These are phyloP conservation scores for Acrocalymma vagum DNA, from an alignment of 2,329 filamentous ascomycete species.

Conservation along the genomic window DNA sequence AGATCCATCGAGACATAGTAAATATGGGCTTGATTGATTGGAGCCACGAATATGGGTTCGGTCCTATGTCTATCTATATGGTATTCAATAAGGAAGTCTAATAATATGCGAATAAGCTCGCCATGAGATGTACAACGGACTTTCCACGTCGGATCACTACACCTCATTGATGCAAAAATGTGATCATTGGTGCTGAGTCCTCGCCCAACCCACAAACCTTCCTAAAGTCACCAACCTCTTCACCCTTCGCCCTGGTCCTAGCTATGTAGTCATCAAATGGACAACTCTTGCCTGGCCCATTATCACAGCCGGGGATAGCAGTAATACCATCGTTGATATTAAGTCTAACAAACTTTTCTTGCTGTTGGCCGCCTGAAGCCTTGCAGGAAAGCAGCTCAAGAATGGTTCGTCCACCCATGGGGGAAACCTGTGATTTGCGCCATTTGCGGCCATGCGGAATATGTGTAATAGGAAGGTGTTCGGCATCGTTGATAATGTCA, in stretches of 20 bases:
- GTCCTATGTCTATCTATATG: no score
- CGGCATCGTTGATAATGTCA: constrained; percentile 55
- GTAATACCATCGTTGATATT: constrained; percentile 67
- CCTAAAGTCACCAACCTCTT: constrained; percentile 57
- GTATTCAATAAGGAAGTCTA: no score
- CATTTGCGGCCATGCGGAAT: constrained; percentile 57
- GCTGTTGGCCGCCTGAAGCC: background rate
- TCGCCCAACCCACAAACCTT: constrained; percentile 57
- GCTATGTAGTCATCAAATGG: constrained; percentile 54
- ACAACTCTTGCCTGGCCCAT: constrained; percentile 59
- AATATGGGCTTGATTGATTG: no score
- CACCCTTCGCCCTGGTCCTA: constrained; percentile 50
- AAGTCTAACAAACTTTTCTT: constrained; percentile 56
- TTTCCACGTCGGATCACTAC: no score
- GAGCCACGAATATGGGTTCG: no score
- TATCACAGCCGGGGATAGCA: constrained; percentile 56
- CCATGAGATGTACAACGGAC: no score
- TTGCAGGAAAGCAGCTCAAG: constrained; percentile 61
- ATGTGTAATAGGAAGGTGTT: constrained; percentile 57
- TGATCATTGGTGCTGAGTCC: constrained; percentile 52
- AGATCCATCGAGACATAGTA: no score
- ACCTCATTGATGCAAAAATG: constrained; percentile 58
- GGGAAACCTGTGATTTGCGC: constrained; percentile 64
- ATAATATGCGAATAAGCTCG: no score
- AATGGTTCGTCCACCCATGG: constrained; percentile 65